Base-by-base conservation (phyloP, 495 filamentous ascomycete genomes). In the Penicillium taxi region DNA sequence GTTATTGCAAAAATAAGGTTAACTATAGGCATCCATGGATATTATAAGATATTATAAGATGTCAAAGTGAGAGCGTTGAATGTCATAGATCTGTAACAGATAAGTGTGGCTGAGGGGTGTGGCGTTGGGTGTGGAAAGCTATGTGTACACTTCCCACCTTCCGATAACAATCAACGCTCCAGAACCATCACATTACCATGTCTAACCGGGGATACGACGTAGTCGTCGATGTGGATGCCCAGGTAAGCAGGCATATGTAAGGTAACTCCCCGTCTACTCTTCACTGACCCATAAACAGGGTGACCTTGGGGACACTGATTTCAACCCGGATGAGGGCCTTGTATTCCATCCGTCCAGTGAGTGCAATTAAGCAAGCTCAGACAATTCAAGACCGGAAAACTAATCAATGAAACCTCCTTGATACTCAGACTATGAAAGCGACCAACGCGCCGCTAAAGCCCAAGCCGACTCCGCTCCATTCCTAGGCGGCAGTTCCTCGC, bases 261-360 rank as follows among this genome's bases (percentile, higher is more conserved):
- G 11, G 16, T 9, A n/a, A 14, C 13, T 15, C 1, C 8, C 11
- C 11, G 12, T 34, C 15, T 17, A 6, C 6, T 13, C 17, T n/a
- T 30, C 32, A n/a, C 48, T 63, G 45, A 58, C 32, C 27, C 26
- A 18, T 17, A 17, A 25, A 26, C 49, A 96, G 86, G 91, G 91
- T 60, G 91, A 98, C 68, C 81, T 98, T 42, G 91, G 91, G 50
- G 86, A 96, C 65, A 96, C 91, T 22, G 91, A 98, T 62, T 80
- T 96, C 9, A 85, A 96, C 71, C n/a, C n/a, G n/a, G n/a, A n/a
- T n/a, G 89, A 94, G 56, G 93, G 96, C 67, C 87, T 96, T 45
- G 93, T 96, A 74, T 98, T 98, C 69, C 91, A 98, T 73, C 79
- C 83, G 49, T 94, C 87, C 29, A 85, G 82, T 86, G 66, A 47